Evolutionary conservation across 441 rosid species (phyloP).

Genomic region (Manihot esculenta): DNA sequence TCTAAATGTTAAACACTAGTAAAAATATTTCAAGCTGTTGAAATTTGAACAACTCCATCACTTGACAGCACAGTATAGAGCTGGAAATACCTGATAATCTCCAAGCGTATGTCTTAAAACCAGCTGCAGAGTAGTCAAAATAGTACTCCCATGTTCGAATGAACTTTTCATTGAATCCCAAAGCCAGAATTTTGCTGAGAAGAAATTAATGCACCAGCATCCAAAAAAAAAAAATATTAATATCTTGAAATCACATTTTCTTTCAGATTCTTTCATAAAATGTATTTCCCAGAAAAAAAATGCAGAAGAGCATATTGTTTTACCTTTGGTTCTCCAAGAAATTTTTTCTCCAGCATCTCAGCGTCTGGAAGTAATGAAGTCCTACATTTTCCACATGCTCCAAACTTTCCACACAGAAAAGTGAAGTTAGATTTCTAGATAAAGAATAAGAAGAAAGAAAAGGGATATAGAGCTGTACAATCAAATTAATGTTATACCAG

Average conservation of each 20-base stretch:
- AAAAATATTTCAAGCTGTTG: no score
- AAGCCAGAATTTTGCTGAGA: slow-evolving; percentile 51
- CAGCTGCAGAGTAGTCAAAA: slow-evolving; percentile 81
- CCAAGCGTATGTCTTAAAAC: slow-evolving; percentile 85
- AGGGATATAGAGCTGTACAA: neutral
- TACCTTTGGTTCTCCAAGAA: slow-evolving; percentile 74
- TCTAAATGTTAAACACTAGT: no score
- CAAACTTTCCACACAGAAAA: slow-evolving; percentile 40
- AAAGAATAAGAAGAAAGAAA: neutral
- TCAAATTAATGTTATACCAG: slow-evolving; percentile 43
- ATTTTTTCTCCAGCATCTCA: slow-evolving; percentile 76
- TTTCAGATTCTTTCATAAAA: no score
- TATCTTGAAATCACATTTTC: no score
- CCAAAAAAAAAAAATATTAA: neutral
- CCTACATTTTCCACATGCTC: slow-evolving; percentile 91
- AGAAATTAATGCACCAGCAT: neutral
- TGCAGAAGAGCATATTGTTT: neutral
- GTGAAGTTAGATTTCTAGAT: neutral
- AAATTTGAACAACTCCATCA: no score
- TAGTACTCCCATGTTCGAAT: slow-evolving; percentile 91
- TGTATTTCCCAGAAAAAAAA: no score
- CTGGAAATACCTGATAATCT: slow-evolving; percentile 62
- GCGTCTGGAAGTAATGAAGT: slow-evolving; percentile 76
- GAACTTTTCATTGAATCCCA: slow-evolving; percentile 78
- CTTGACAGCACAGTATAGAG: neutral